Conservation (phyloP, 768 basidiomycete species). For the Dioszegia crocea region DNA sequence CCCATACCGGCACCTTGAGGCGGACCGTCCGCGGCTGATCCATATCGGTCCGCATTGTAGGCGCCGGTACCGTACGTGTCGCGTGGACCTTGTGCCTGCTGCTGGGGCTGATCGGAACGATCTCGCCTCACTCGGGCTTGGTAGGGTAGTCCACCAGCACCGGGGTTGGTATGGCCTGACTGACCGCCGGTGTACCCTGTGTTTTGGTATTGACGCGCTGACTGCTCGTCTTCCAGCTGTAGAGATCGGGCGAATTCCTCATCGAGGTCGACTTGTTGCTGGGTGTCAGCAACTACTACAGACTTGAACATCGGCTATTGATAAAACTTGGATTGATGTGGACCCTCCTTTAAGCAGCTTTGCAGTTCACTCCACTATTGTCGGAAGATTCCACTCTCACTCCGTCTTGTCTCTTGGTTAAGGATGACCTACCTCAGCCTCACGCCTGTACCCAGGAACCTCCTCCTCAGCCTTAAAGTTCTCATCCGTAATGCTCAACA, state of each 20-base stretch:
- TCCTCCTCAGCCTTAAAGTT: slow-evolving; percentile 45
- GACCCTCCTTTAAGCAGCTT: too few species aligned
- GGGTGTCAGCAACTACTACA: background rate
- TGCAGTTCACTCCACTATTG: too few species aligned
- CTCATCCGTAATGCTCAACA: slow-evolving; percentile 49
- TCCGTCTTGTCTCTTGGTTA: background rate
- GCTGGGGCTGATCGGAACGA: slow-evolving; percentile 11
- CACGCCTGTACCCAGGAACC: slow-evolving; percentile 15
- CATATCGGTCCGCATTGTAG: slow-evolving; percentile 6
- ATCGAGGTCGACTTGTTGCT: slow-evolving; percentile 47
- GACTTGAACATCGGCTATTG: too few species aligned
- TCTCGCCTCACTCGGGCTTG: slow-evolving; percentile 42
- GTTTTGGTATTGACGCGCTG: slow-evolving; percentile 2
- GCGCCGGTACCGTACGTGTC: background rate
- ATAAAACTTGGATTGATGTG: too few species aligned
- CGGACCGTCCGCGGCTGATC: slow-evolving; percentile 12
- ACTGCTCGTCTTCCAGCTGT: slow-evolving; percentile 44
- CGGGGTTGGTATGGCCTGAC: slow-evolving; percentile 12
- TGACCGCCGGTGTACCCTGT: slow-evolving; percentile 1
- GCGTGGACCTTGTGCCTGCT: slow-evolving; percentile 1
- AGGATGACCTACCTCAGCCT: slow-evolving; percentile 36
- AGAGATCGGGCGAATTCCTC: slow-evolving; percentile 48
- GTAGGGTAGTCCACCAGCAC: slow-evolving; percentile 38
- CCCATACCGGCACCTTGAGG: slow-evolving; percentile 23
- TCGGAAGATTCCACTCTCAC: too few species aligned